Base-by-base conservation (phyloP, 371 early-diverging fungal species). In the Paraphysoderma sedebokerense region DNA sequence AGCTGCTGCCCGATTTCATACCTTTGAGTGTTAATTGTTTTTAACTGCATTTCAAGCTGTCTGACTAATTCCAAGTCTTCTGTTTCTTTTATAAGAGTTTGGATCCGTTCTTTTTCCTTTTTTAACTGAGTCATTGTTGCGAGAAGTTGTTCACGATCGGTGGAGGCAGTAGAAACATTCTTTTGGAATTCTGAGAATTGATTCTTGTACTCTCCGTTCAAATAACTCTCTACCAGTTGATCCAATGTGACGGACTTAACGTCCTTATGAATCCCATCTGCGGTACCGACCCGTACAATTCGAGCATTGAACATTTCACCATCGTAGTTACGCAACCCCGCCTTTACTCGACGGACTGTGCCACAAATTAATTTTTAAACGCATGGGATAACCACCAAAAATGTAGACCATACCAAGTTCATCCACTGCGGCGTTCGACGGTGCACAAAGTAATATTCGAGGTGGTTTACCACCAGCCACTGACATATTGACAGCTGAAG, bases 351-450 rank as follows among this genome's bases (percentile, higher is more conserved):
- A n/a, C n/a, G n/a, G n/a, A n/a, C n/a, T n/a, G n/a, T n/a, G n/a
- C n/a, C n/a, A n/a, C n/a, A n/a, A n/a, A n/a, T n/a, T n/a, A n/a
- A n/a, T n/a, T n/a, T n/a, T n/a, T n/a, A n/a, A n/a, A n/a, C n/a
- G n/a, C n/a, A n/a, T n/a, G n/a, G n/a, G n/a, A n/a, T n/a, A n/a
- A n/a, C n/a, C n/a, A n/a, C n/a, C n/a, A n/a, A n/a, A n/a, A n/a
- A n/a, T n/a, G n/a, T n/a, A n/a, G n/a, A n/a, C 49, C 0, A n/a
- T n/a, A n/a, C 85, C 83, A 50, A 97, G 82, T 65, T 97, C 95
- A 57, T 98, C 99, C 27, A 91, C 87, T 0, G 97, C 98, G 0
- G 96, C 95, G 59, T 98, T 98, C 52, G 83, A 83, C 1, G 99
- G 99, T 4, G 98, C 95, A 56, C 96, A 92, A 7, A 93, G 79